Conservation (phyloP, 768 basidiomycete genomes). For the Kwoniella dendrophila region DNA sequence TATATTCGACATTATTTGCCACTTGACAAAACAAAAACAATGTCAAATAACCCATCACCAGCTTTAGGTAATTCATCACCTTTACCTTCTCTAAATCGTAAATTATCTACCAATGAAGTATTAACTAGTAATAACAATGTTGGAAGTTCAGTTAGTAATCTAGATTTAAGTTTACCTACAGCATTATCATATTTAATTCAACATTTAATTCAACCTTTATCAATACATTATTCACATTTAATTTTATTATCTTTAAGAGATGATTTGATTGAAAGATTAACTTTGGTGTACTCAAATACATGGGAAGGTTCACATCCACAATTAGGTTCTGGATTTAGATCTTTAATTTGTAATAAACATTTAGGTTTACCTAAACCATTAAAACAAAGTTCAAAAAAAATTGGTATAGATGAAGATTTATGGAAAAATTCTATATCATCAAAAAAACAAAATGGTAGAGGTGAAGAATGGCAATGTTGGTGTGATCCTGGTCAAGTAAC, state of each 20-base stretch:
- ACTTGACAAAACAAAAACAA: background rate
- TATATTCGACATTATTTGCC: too few species aligned
- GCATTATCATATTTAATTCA: conserved; percentile 41
- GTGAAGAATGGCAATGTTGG: conserved; percentile 56
- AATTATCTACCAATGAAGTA: too few species aligned
- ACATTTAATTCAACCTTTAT: conserved; percentile 43
- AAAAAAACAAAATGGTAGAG: conserved; percentile 11
- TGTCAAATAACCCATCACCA: background rate
- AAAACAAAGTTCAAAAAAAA: conserved; percentile 33
- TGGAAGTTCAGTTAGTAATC: conserved; percentile 6
- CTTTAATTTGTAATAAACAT: conserved; percentile 48
- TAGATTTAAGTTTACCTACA: conserved; percentile 38
- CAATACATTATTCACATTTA: conserved; percentile 35
- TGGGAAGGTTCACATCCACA: conserved; percentile 50
- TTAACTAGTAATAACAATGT: too few species aligned
- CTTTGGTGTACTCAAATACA: conserved; percentile 26
- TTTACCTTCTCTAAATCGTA: background rate
- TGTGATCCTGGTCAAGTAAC: conserved; percentile 55
- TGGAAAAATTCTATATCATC: conserved; percentile 46
- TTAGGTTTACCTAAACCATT: conserved; percentile 43
- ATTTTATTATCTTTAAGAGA: conserved; percentile 33
- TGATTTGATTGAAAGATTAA: conserved; percentile 29
- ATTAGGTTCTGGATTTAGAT: conserved; percentile 49
- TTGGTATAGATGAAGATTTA: conserved; percentile 32
- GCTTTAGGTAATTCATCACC: conserved; percentile 1